A percentile compares a stretch with the other conserved stretches of the same genome.
These are phyloP conservation scores for Jimgerdemannia flammicorona DNA, from an alignment of 192 early-diverging fungal species.

Conservation along the genomic window DNA sequence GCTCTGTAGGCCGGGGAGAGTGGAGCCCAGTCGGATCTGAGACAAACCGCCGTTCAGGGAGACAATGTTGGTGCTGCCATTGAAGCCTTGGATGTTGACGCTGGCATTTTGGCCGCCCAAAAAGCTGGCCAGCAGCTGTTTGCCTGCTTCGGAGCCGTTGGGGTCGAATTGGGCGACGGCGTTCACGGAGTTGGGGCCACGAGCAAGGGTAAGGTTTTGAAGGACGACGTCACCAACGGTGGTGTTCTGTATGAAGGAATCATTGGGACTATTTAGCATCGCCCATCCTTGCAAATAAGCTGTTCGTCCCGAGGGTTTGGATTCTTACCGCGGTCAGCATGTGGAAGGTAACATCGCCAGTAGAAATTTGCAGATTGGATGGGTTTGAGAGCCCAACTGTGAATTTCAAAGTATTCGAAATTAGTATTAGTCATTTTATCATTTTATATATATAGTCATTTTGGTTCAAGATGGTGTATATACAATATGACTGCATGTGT, in stretches of 20 bases:
- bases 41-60: conserved; percentile 43
- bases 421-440: too few relatives aligned
- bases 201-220: conserved; percentile 35
- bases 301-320: too few relatives aligned
- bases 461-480: too few relatives aligned
- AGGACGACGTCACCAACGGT: conserved; percentile 45
- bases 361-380: conserved; percentile 39
- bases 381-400: conserved; percentile 39
- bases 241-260: conserved; percentile 9
- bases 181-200: conserved; percentile 35
- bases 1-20: conserved; percentile 43
- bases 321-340: conserved; percentile 26
- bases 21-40: conserved; percentile 32
- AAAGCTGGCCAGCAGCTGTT: conserved; percentile 44
- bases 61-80: conserved; percentile 36
- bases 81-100: conserved; percentile 40
- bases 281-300: too few relatives aligned
- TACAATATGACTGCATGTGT: too few relatives aligned
- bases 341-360: conserved; percentile 45
- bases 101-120: conserved; percentile 37
- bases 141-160: conserved; percentile 35
- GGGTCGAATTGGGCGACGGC: conserved; percentile 46
- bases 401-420: too few relatives aligned
- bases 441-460: too few relatives aligned
- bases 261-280: too few relatives aligned